A percentile compares a stretch with the other conserved stretches of the same genome.
Evolutionary conservation across 306 rosid genomes (phyloP).

Genomic region (Prunus fruticosa): DNA sequence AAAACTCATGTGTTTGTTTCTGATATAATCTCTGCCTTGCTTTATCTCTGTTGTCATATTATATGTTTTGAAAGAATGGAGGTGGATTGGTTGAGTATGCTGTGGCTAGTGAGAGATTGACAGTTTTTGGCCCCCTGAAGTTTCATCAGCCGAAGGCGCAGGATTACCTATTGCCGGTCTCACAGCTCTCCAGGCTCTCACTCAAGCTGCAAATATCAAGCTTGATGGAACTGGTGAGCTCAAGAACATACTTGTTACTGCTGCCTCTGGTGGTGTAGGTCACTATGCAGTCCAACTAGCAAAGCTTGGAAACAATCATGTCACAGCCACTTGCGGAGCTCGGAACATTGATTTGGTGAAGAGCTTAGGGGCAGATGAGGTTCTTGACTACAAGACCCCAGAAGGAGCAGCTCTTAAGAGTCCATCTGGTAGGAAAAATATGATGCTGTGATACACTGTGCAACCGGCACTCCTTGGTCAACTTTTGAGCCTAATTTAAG

Average conservation of each 20-base stretch:
- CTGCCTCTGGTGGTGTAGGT: slow-evolving; percentile 69
- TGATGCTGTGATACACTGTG: slow-evolving; percentile 52
- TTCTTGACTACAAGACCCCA: slow-evolving; percentile 65
- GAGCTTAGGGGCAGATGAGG: slow-evolving; percentile 75
- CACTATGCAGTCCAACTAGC: slow-evolving; percentile 69
- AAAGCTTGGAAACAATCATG: slow-evolving; percentile 55
- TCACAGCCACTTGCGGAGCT: slow-evolving; percentile 75
- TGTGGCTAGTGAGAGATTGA: slow-evolving; percentile 40
- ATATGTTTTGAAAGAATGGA: slow-evolving; percentile 46
- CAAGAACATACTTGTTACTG: slow-evolving; percentile 54
- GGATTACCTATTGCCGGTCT: slow-evolving; percentile 61
- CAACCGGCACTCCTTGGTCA: slow-evolving; percentile 59
- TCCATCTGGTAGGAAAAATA: slow-evolving; percentile 66
- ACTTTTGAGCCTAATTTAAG: slow-evolving; percentile 52
- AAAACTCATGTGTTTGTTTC: background rate
- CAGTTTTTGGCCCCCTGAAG: slow-evolving; percentile 47
- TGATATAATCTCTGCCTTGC: background rate
- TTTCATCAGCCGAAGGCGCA: slow-evolving; percentile 58
- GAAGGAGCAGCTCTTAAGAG: slow-evolving; percentile 60
- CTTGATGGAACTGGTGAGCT: slow-evolving; percentile 51
- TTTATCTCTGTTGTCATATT: background rate
- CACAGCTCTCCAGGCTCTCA: slow-evolving; percentile 65
- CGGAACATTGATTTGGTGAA: slow-evolving; percentile 55
- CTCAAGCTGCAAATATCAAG: slow-evolving; percentile 55
- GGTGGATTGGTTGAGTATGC: slow-evolving; percentile 69